Base-by-base conservation (phyloP, 805 yeast genomes). In the Zygotorulaspora chibaensis region DNA sequence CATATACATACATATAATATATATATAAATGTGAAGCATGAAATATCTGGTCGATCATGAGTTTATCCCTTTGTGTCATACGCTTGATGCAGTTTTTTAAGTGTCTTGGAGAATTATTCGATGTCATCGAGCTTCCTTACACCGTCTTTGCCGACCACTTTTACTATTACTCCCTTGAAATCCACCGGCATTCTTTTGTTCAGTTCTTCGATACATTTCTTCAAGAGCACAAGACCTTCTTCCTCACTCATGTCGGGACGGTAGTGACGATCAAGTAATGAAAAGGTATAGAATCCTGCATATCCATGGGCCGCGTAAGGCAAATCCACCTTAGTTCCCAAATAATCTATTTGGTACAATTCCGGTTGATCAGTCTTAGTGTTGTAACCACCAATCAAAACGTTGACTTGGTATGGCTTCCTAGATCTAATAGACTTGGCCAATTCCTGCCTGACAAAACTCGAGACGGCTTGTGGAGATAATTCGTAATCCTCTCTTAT, bases 221-320 rank as follows among this genome's bases (percentile, higher is more conserved):
- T 73, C 62, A 90, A 75, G 56, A 93, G 73, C 38, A 81, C 74
- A 48, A 91, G 62, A 2, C 97, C 99, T 49, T 88, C 91, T 31
- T 81, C 87, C 34, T 78, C 66, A 6, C 77, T 71, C 81, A 90
- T 78, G 56, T 82, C 90, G 35, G 81, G 74, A 63, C 83, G 77
- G 69, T 90, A 89, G 68, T 89, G 96, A 56, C 84, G 89, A 71
- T 93, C 99, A 55, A 93, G 74, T 53, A 91, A 71, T 1, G 98
- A 86, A 66, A 88, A 77, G 27, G 96, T 82, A 66, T 93, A 93
- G 68, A 91, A 93, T 1, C 95, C 96, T n/a, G 98, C 96, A 62
- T 93, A 93, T 10, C 99, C 99, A 65, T 93, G 99, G 1, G 98
- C 98, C 13, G 95, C 96, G 63, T 93, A 93, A 12, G 99, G 98